Base-by-base conservation (phyloP, 768 basidiomycete genomes). In the Leccinum rimulosum region DNA sequence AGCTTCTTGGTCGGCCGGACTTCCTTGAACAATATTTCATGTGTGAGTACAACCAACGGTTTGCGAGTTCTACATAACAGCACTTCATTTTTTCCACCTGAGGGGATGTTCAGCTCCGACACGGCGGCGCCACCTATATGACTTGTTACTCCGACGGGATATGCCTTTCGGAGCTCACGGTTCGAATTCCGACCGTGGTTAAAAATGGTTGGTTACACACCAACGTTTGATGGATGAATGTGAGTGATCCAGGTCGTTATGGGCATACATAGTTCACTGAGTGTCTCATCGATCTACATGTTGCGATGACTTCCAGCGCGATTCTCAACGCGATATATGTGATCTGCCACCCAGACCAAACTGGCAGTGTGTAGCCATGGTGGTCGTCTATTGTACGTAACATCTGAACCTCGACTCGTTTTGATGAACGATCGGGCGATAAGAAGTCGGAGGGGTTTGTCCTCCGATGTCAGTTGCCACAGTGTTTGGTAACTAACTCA, bases 371-470 rank as follows among this genome's bases (percentile, higher is more conserved):
- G n/a, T n/a, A 43, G 9, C n/a, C 40, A 40, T 14, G 4, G 12
- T 35, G 35, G 35, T 35, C 35, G 35, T 35, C 35, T 35, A 35
- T 35, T 35, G 35, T 51, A 19, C 30, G 47, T 35, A 19, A 62
- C 25, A 28, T 19, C 61, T 35, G 35, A 35, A 35, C 35, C 33
- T 22, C 49, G 17, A 55, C 49, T 19, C 28, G 22, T 9, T 25
- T 22, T 45, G 47, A 31, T 33, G 19, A 50, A 15, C 1, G 33
- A 17, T 68, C 59, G 62, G 64, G n/a, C 12, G 50, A 61, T 66
- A n/a, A 43, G 40, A 57, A 58, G 68, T 70, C 69, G 69, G 69
- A 60, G 68, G 19, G 43, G 47, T 65, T 59, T 52, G 19, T 61
- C 65, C 65, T 54, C 69, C 69, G 67, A 62, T 59, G 35, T 40